Evolutionary conservation across 345 rosid genomes (phyloP), one percentile per base, ranked within the genome.

Genomic region (Euphorbia peplus): DNA sequence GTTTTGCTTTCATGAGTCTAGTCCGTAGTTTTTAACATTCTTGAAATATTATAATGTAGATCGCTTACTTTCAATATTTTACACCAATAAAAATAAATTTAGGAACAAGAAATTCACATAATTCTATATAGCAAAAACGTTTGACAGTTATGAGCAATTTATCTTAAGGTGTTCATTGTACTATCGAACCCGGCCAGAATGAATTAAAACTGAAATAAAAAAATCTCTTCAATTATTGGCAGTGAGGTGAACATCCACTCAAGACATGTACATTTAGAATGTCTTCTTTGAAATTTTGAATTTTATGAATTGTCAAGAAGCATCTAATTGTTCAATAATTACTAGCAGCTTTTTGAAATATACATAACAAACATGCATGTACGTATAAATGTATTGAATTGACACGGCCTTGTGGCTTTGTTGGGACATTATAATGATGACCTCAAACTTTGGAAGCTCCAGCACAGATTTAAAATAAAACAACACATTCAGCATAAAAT

Each of bases 391-490:
- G n/a, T 2, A 59, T 18, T 32, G 4, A 58, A 18, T 11, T 30
- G 42, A 18, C 42, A 60, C 35, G 28, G 63, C 46, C 63, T 35
- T 10, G 26, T 60, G 47, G 63, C 26, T 37, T 59, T 10, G 25
- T 9, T 37, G 47, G 44, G 47, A 14, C 18, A 37, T 35, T 5
- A 44, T 59, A 44, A n/a, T 19, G 26, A 28, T 35, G 37, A 26
- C 28, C 47, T 60, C 48, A 60, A 37, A 37, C 16, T 35, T 60
- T 10, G 48, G 64, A 21, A 37, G 12, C 64, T 48, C 18, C 64
- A 35, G 25, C 28, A 21, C 25, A 53, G 12, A 53, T 53, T 53
- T 53, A 21, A 53, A 53, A 0, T 53, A 3, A 53, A 53, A 22
- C 16, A 53, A 53, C 24, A 22, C 5, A 50, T 50, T 50, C 53